Percentiles rank a stretch among this genome's conserved stretches.
Conservation (phyloP, 257 asterid genomes). For the Nicotiana tabacum region DNA sequence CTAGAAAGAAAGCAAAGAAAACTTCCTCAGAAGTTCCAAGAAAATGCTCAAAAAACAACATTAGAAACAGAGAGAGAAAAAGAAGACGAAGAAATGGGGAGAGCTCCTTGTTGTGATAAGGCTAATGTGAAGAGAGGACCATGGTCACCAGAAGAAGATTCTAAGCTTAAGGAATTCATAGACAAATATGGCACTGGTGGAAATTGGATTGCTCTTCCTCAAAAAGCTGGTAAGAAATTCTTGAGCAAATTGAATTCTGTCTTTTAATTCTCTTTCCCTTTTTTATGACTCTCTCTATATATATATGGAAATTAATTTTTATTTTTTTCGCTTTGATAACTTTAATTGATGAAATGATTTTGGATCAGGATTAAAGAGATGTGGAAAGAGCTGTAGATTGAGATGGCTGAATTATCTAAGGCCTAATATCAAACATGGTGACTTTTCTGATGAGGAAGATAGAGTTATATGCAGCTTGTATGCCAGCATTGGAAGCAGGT, state of each 20-base stretch:
- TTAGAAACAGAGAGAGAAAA: not conserved
- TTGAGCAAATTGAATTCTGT: not conserved
- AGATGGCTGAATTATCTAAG: slow-evolving; percentile 29
- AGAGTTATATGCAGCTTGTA: slow-evolving; percentile 21
- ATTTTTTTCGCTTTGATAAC: not conserved
- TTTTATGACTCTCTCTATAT: not conserved
- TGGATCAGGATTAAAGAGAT: slow-evolving; percentile 20
- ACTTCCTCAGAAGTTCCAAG: not conserved
- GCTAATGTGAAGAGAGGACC: slow-evolving; percentile 24
- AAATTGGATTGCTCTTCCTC: slow-evolving; percentile 25
- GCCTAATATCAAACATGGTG: slow-evolving; percentile 23
- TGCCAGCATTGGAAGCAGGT: slow-evolving; percentile 32
- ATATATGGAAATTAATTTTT: not conserved
- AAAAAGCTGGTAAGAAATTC: slow-evolving; percentile 15
- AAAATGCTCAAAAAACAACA: not conserved
- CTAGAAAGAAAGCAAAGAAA: not conserved
- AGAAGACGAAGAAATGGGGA: slow-evolving; percentile 18
- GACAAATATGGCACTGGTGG: slow-evolving; percentile 23
- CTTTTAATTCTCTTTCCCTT: not conserved
- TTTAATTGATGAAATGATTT: slow-evolving; percentile 3
- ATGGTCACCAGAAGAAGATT: slow-evolving; percentile 32
- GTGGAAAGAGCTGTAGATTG: slow-evolving; percentile 28
- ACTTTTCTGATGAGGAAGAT: slow-evolving; percentile 24
- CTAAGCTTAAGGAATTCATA: slow-evolving; percentile 24
- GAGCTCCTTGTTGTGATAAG: slow-evolving; percentile 29